Conservation (phyloP, 116 monocot species). For the Zostera marina region DNA sequence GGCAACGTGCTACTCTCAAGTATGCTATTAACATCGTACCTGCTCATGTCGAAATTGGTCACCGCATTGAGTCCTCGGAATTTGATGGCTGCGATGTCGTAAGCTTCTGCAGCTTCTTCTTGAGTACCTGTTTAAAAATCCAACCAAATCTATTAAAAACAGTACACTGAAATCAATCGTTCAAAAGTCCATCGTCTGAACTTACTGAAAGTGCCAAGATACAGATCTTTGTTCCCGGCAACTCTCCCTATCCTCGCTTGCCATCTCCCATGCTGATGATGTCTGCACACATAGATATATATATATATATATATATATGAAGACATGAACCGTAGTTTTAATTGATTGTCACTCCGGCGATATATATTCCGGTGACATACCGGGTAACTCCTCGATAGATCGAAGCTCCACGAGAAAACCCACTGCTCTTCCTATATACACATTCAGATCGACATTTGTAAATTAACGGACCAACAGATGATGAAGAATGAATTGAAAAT, state of each 20-base stretch:
- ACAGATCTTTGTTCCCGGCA: slow-evolving; percentile 92
- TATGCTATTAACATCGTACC: slow-evolving; percentile 86
- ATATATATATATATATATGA: too few relatives aligned
- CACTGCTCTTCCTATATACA: slow-evolving; percentile 98
- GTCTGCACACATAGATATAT: slow-evolving; percentile 34
- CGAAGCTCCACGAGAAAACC: slow-evolving; percentile 88
- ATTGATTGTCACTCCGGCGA: too few relatives aligned
- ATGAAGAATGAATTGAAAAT: too few relatives aligned
- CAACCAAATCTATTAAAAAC: not conserved
- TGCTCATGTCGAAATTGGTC: slow-evolving; percentile 95
- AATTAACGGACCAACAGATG: too few relatives aligned
- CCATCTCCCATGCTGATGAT: slow-evolving; percentile 97
- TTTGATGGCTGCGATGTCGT: slow-evolving; percentile 88
- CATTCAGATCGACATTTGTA: too few relatives aligned
- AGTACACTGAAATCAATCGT: not conserved
- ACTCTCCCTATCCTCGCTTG: slow-evolving; percentile 92
- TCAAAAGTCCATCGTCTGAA: too few relatives aligned
- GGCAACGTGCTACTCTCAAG: slow-evolving; percentile 81
- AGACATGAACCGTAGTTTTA: too few relatives aligned
- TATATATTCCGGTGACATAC: slow-evolving; percentile 13
- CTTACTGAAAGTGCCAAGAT: slow-evolving; percentile 94
- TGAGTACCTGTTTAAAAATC: slow-evolving; percentile 44
- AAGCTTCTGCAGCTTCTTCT: slow-evolving; percentile 92
- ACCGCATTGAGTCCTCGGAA: slow-evolving; percentile 94
- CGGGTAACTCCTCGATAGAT: slow-evolving; percentile 94